Evolutionary conservation across 176 grass and related monocot species (phyloP).

Genomic region (Phyllostachys edulis): DNA sequence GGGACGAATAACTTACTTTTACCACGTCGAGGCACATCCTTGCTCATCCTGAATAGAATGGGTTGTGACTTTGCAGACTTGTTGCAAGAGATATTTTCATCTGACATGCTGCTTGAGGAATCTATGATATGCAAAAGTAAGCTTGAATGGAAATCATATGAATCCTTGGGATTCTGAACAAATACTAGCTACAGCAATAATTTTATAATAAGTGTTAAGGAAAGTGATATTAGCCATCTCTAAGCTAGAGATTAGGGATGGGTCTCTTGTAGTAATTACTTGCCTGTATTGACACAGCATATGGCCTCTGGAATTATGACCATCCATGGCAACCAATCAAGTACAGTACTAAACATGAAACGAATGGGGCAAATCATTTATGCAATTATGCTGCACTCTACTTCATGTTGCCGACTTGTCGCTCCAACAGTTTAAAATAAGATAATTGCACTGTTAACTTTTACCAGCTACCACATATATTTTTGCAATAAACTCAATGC

Average conservation of each 20-base stretch:
- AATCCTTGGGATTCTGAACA: conserved; percentile 9
- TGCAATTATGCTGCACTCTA: background rate
- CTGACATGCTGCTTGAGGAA: conserved; percentile 17
- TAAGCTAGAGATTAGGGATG: conserved; percentile 9
- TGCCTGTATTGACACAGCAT: background rate
- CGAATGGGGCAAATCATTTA: conserved; percentile 1
- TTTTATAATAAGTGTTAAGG: background rate
- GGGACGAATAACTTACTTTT: conserved; percentile 40
- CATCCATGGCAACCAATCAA: conserved; percentile 13
- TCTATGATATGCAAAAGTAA: conserved; percentile 31
- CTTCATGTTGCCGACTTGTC: background rate
- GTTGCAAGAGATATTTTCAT: conserved; percentile 14
- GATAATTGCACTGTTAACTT: conserved; percentile 6
- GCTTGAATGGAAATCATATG: conserved; percentile 13
- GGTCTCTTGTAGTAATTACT: background rate
- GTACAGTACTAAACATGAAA: conserved; percentile 4
- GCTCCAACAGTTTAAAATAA: conserved; percentile 11
- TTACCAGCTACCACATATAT: background rate
- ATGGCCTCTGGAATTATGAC: background rate
- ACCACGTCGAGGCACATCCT: conserved; percentile 33
- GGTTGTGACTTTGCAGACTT: conserved; percentile 24
- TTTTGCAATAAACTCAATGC: background rate
- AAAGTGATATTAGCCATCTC: conserved; percentile 15
- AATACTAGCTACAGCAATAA: background rate
- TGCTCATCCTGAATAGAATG: conserved; percentile 14